phyloP scores from a whole-genome alignment of 192 early-diverging fungal genomes.

The Coemansia sp. region DNA sequence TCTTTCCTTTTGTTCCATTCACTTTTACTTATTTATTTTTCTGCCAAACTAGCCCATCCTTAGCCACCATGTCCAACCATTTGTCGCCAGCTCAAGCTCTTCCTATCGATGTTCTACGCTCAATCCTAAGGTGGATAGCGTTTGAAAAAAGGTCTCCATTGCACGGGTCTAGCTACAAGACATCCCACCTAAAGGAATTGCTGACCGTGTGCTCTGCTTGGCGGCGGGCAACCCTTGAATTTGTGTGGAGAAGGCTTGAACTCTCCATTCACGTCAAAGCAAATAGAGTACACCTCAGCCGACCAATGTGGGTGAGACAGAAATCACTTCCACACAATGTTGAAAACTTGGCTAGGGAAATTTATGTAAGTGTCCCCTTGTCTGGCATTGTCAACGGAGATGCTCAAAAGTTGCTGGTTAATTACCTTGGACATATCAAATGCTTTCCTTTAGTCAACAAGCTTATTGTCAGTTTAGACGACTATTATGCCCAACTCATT shows the following conservation, averaged over 20 bases:
- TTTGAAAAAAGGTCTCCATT: not conserved
- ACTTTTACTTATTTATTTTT: not conserved
- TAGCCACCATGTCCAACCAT: not conserved
- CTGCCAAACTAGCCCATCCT: no score
- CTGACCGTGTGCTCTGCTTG: not conserved
- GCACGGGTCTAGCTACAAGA: not conserved
- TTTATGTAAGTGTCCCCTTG: not conserved
- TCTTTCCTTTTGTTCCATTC: not conserved
- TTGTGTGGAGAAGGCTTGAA: not conserved
- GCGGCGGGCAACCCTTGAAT: not conserved
- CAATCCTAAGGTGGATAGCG: not conserved
- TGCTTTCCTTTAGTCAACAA: no score
- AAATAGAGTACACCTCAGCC: not conserved
- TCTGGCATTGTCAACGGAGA: no score
- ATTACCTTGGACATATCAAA: no score
- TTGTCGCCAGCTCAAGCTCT: not conserved
- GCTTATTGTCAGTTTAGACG: not conserved
- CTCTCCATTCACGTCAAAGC: not conserved
- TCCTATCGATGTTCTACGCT: not conserved
- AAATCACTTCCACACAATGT: not conserved
- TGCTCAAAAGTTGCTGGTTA: no score
- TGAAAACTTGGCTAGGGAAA: not conserved
- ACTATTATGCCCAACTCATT: not conserved
- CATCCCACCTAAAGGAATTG: not conserved
- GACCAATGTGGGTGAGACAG: not conserved